Percentiles rank a stretch among this genome's conserved stretches.
These are phyloP conservation scores for Cyclaneusma minus DNA, from an alignment of 2,329 filamentous ascomycete species.

Conservation along the genomic window DNA sequence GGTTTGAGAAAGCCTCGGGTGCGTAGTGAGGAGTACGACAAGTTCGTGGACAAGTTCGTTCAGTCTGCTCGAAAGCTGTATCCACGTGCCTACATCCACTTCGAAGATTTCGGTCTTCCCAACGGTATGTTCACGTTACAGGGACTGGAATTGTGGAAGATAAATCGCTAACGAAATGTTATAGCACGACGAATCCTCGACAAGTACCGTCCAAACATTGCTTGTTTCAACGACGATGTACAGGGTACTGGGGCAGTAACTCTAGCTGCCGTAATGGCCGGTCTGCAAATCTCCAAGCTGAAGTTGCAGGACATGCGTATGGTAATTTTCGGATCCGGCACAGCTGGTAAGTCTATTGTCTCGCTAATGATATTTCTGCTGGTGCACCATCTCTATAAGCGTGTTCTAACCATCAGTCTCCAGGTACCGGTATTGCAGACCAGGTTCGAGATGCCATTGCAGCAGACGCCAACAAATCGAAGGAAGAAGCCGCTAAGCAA, in stretches of 20 bases:
- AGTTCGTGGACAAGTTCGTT: conserved; percentile 64
- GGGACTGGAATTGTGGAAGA: not conserved
- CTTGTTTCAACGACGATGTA: conserved; percentile 86
- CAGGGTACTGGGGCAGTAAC: conserved; percentile 84
- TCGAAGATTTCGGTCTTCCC: conserved; percentile 70
- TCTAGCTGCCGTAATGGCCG: conserved; percentile 66
- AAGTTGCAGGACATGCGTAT: conserved; percentile 54
- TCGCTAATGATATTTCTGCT: no score
- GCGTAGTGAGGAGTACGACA: conserved; percentile 57
- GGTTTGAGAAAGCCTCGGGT: conserved; percentile 53
- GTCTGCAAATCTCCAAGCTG: conserved; percentile 50
- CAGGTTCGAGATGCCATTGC: conserved; percentile 70
- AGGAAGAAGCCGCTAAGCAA: conserved; percentile 61
- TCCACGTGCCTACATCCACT: conserved; percentile 73
- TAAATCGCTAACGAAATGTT: not conserved
- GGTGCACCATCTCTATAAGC: no score
- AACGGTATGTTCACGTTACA: conserved; percentile 35
- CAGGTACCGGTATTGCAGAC: conserved; percentile 76
- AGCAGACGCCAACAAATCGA: conserved; percentile 46
- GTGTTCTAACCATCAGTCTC: no score
- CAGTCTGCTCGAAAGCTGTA: conserved; percentile 50
- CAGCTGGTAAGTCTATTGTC: no score
- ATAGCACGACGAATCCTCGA: conserved; percentile 55
- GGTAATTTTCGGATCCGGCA: conserved; percentile 66
- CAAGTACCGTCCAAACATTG: conserved; percentile 53